These are phyloP conservation scores for Irpex sp. DNA, from an alignment of 1,284 basidiomycete species.

Conservation along the genomic window DNA sequence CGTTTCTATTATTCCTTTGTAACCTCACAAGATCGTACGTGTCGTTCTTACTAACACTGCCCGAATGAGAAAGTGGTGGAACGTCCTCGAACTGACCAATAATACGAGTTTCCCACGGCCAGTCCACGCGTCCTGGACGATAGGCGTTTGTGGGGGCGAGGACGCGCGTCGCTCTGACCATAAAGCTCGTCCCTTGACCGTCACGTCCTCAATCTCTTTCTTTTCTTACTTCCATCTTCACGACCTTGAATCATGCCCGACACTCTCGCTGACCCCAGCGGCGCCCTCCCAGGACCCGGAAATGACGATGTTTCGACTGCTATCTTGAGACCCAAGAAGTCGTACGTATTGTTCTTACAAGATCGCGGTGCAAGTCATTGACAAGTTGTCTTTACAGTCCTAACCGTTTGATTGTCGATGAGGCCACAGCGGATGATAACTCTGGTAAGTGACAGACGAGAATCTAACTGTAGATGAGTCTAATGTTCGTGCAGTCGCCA, in stretches of 20 bases:
- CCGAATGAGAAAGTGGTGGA: background rate
- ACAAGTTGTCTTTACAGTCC: slow-evolving; percentile 49
- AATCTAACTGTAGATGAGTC: background rate
- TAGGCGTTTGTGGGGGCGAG: slow-evolving; percentile 1
- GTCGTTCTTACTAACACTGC: background rate
- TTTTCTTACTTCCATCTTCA: slow-evolving; percentile 11
- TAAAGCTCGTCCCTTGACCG: background rate
- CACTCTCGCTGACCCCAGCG: slow-evolving; percentile 64
- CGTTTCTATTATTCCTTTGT: no score
- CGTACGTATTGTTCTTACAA: slow-evolving; percentile 53
- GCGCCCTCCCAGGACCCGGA: slow-evolving; percentile 70
- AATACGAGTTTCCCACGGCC: slow-evolving; percentile 6
- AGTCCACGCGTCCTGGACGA: slow-evolving; percentile 8
- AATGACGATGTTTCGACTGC: slow-evolving; percentile 89
- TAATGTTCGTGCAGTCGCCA: slow-evolving; percentile 64
- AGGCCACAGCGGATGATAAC: slow-evolving; percentile 89
- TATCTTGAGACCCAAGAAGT: slow-evolving; percentile 93
- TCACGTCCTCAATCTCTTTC: slow-evolving; percentile 3
- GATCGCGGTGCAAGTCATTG: background rate
- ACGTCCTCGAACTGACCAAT: slow-evolving; percentile 2
- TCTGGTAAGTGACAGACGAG: slow-evolving; percentile 54
- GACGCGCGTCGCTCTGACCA: slow-evolving; percentile 15
- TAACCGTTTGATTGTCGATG: slow-evolving; percentile 93
- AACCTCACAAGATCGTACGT: background rate
- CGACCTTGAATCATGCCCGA: slow-evolving; percentile 23